Evolutionary conservation across 345 rosid species (phyloP).

Genomic region (Populus nigra): DNA sequence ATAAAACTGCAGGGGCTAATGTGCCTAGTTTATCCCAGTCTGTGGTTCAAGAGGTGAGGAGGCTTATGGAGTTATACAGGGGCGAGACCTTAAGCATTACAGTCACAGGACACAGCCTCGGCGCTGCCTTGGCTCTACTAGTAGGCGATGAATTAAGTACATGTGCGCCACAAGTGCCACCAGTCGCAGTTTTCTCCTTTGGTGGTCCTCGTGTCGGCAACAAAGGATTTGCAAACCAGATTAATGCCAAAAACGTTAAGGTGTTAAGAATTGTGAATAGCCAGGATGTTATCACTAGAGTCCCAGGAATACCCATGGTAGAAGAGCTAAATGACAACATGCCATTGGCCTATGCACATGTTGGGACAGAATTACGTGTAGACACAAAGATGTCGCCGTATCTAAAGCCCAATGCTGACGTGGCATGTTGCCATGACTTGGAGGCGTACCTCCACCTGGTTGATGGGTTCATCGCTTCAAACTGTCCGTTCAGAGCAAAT

Average conservation of each 20-base stretch:
- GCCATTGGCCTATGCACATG: slow-evolving; percentile 30
- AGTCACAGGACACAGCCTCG: slow-evolving; percentile 34
- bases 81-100: slow-evolving; percentile 33
- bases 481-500: slow-evolving; percentile 81
- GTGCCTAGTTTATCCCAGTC: slow-evolving; percentile 26
- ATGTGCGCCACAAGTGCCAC: slow-evolving; percentile 16
- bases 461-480: slow-evolving; percentile 69
- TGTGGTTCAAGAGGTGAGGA: slow-evolving; percentile 18
- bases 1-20: slow-evolving; percentile 25
- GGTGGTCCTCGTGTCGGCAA: slow-evolving; percentile 34
- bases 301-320: slow-evolving; percentile 27
- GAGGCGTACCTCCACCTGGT: slow-evolving; percentile 45
- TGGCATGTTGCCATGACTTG: slow-evolving; percentile 36
- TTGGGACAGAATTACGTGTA: slow-evolving; percentile 26
- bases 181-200: slow-evolving; percentile 29
- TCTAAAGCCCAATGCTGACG: slow-evolving; percentile 33
- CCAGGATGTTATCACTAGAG: slow-evolving; percentile 28
- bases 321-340: slow-evolving; percentile 9
- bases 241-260: slow-evolving; percentile 17
- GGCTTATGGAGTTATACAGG: slow-evolving; percentile 23
- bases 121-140: slow-evolving; percentile 27
- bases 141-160: slow-evolving; percentile 28
- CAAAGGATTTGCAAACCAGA: slow-evolving; percentile 18
- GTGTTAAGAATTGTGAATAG: slow-evolving; percentile 29
- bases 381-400: slow-evolving; percentile 30